These are phyloP conservation scores for Torulaspora gathmanii DNA, from an alignment of 805 yeast genomes.

Conservation along the genomic window DNA sequence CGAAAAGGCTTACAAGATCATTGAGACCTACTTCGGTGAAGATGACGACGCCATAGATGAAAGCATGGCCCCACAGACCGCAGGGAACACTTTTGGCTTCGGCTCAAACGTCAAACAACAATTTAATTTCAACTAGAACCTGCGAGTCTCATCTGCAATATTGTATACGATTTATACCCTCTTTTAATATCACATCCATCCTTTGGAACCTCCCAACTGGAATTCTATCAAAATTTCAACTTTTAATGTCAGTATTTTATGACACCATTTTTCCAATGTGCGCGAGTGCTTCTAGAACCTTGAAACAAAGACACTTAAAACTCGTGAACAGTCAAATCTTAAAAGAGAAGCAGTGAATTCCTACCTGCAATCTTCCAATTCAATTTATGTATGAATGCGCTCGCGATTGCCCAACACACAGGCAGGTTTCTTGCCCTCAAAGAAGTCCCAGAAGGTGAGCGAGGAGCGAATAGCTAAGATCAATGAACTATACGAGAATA, in stretches of 20 bases:
- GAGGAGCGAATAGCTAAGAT: conserved; percentile 25
- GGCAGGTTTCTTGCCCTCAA: conserved; percentile 18
- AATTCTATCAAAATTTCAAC: too few species aligned
- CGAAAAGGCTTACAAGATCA: conserved; percentile 82
- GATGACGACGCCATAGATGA: conserved; percentile 73
- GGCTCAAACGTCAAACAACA: conserved; percentile 63
- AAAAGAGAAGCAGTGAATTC: background rate
- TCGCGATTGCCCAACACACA: conserved; percentile 10
- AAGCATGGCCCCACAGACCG: conserved; percentile 68
- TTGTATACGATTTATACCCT: conserved; percentile 3
- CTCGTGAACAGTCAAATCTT: background rate
- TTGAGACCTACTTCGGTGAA: conserved; percentile 85
- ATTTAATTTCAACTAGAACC: conserved; percentile 29
- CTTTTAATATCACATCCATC: conserved; percentile 1
- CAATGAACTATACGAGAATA: conserved; percentile 23
- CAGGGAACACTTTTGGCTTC: conserved; percentile 84
- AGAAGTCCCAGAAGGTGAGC: conserved; percentile 19
- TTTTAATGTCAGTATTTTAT: background rate
- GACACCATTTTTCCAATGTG: background rate
- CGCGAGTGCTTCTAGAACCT: background rate
- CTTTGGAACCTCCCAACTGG: background rate
- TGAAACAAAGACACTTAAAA: conserved; percentile 1
- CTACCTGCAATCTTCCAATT: background rate
- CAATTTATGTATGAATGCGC: conserved; percentile 16
- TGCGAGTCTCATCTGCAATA: background rate